A percentile compares a stretch with the other conserved stretches of the same genome.
Conservation (phyloP, 768 basidiomycete genomes). For the Amanita subjunquillea region DNA sequence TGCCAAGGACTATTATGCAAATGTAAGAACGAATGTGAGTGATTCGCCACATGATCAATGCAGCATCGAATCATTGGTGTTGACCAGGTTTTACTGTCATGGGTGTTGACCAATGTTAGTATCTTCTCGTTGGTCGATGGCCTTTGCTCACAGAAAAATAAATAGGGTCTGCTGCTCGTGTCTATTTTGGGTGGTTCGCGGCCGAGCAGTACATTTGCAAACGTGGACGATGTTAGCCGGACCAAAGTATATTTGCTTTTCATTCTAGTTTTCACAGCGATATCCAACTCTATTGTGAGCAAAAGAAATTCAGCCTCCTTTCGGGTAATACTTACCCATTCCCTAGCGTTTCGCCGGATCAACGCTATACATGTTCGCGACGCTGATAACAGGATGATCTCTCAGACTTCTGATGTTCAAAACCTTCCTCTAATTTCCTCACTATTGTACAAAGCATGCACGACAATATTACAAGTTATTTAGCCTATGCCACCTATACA, state of each 20-base stretch:
- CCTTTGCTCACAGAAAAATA: background rate
- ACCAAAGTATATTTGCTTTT: conserved; percentile 73
- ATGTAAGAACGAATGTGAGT: conserved; percentile 69
- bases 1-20: conserved; percentile 82
- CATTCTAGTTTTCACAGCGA: conserved; percentile 72
- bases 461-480: background rate
- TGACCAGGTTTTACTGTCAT: conserved; percentile 53
- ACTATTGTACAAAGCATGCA: background rate
- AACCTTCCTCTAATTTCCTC: background rate
- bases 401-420: background rate
- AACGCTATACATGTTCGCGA: conserved; percentile 19
- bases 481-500: background rate
- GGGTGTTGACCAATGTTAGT: conserved; percentile 77
- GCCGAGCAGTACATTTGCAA: conserved; percentile 49
- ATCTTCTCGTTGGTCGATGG: background rate
- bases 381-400: conserved; percentile 17
- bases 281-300: conserved; percentile 56
- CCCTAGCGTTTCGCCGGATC: conserved; percentile 20
- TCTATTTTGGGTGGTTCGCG: conserved; percentile 54
- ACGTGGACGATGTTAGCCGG: conserved; percentile 34
- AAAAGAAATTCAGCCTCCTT: background rate
- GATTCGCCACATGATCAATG: background rate
- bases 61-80: background rate
- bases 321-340: conserved; percentile 3
- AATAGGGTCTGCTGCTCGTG: conserved; percentile 57